phyloP scores from a whole-genome alignment of 495 filamentous ascomycete genomes.

The Neurospora tetrasperma region DNA sequence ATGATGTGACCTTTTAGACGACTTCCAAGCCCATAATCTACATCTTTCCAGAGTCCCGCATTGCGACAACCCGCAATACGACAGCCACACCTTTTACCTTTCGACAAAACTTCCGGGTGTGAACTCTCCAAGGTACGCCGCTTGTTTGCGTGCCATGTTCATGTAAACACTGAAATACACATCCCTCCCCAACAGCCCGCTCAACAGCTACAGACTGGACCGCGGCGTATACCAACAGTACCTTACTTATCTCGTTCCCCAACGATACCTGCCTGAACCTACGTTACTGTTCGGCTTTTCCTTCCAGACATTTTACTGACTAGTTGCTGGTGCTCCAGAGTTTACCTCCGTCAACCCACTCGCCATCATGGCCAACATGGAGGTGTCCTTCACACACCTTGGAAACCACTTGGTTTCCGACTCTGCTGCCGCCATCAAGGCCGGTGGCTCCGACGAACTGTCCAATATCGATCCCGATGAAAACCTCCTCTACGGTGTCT shows the following conservation, averaged over 20 bases:
- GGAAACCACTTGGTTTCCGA: slow-evolving; percentile 72
- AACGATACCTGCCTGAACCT: background rate
- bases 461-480: slow-evolving; percentile 66
- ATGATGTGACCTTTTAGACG: slow-evolving; percentile 25
- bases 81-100: background rate
- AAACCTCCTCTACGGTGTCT: slow-evolving; percentile 56
- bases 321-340: background rate
- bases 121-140: background rate
- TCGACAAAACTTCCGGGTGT: background rate
- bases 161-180: background rate
- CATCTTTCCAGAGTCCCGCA: background rate
- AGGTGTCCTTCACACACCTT: slow-evolving; percentile 76
- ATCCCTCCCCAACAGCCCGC: background rate
- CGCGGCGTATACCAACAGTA: background rate
- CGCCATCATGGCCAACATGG: slow-evolving; percentile 41
- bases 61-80: background rate
- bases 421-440: slow-evolving; percentile 63
- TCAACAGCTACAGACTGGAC: background rate
- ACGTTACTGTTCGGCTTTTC: background rate
- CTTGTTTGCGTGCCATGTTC: background rate
- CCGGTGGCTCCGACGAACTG: slow-evolving; percentile 50
- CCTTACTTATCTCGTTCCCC: background rate
- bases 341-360: background rate
- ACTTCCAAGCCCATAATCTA: slow-evolving; percentile 3
- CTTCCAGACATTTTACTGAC: background rate